Base-by-base conservation (phyloP, 208 protist genomes). In the Porcisia hertigi region DNA sequence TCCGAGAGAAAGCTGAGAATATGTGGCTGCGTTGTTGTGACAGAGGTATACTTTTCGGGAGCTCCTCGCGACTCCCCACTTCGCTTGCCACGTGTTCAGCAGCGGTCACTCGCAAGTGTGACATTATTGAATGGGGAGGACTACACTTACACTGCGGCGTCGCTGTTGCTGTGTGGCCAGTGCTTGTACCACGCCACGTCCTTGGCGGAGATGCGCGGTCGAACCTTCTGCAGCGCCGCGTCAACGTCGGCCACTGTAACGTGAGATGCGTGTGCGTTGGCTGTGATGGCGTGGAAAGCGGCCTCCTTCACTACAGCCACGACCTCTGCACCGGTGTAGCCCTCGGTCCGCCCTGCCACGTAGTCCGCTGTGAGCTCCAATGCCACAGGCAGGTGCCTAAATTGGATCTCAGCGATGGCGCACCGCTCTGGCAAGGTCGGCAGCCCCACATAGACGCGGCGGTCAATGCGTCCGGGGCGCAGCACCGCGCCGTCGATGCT, bases 311-410 rank as follows among this genome's bases (percentile, higher is more conserved):
- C 95, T 41, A 99, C 80, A 11, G 94, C 88, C 4, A 95, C 92
- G 58, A 98, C 82, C 79, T 99, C 98, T 2, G 98, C 98, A 57
- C 98, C 98, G 49, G 88, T 96, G 76, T 97, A 98, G 18, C 96
- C 96, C 25, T 97, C 80, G 25, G 96, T 90, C 3, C 34, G 20
- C 34, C 74, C 62, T 34, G 92, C 86, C 7, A 99, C 71, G 39
- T 85, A 85, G 20, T 53, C 53, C 1, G 85, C 47, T 23, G 92
- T 87, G 0, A 98, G 82, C 57, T 93, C 83, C 8, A 54, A 36
- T 2, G 62, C 73, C 43, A 89, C 66, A 0, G 94, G 92, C 8
- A 98, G 88, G 52, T 85, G 79, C 9, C 71, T 70, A 11, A 98
- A 75, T 64, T 91, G 81, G 53, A 98, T 98, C 16, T 73, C 69